Evolutionary conservation across 305 asterid species (phyloP).

Genomic region (Fraxinus ornus): DNA sequence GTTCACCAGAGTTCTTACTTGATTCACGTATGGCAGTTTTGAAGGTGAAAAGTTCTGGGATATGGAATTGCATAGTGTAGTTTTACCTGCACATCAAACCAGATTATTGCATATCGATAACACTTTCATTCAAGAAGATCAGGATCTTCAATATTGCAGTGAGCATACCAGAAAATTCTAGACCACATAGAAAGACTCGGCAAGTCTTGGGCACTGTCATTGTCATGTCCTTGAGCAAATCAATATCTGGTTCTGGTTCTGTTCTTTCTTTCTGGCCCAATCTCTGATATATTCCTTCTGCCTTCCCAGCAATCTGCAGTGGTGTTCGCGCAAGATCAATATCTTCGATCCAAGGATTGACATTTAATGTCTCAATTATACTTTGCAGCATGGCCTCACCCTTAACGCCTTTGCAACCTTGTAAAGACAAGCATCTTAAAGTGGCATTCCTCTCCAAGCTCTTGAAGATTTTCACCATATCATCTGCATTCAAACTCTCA

Average conservation of each 20-base stretch:
- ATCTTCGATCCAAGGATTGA: conserved; percentile 88
- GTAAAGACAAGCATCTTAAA: conserved; percentile 54
- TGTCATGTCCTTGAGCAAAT: conserved; percentile 59
- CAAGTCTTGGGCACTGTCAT: conserved; percentile 65
- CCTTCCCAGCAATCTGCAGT: conserved; percentile 57
- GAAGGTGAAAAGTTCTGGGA: conserved; percentile 55
- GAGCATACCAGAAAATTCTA: conserved; percentile 61
- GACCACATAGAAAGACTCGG: conserved; percentile 79
- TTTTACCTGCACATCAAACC: conserved; percentile 53
- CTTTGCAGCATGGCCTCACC: conserved; percentile 61
- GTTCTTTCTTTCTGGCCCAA: conserved; percentile 51
- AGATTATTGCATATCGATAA: not conserved
- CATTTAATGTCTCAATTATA: conserved; percentile 59
- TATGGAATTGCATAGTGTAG: conserved; percentile 59
- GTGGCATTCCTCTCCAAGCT: conserved; percentile 67
- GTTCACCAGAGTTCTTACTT: conserved; percentile 63
- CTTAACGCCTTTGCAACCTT: conserved; percentile 79
- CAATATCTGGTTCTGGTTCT: conserved; percentile 60
- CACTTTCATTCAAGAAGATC: conserved; percentile 5
- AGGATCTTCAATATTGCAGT: not conserved
- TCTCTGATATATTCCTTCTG: conserved; percentile 55
- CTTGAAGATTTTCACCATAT: conserved; percentile 56
- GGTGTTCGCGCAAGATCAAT: conserved; percentile 70
- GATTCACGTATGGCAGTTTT: conserved; percentile 58
- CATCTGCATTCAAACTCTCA: conserved; percentile 51